A percentile compares a stretch with the other conserved stretches of the same genome.
Conservation (phyloP, 768 basidiomycete genomes). For the Neoboletus magnificus region DNA sequence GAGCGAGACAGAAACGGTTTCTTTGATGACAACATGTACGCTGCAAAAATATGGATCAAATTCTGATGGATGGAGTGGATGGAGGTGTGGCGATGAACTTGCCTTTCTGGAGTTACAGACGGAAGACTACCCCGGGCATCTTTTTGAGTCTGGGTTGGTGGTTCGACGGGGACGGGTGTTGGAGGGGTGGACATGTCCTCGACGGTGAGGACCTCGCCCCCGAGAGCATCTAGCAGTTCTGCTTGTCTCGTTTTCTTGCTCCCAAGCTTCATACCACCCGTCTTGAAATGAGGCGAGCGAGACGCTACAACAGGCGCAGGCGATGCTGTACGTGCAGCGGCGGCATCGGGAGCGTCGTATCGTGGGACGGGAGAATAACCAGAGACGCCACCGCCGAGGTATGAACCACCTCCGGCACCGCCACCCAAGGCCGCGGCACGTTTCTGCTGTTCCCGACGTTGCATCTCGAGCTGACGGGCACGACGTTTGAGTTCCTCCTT, state of each 20-base stretch:
- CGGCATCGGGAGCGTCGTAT: constrained; percentile 62
- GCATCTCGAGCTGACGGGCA: constrained; percentile 97
- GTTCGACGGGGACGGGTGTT: constrained; percentile 47
- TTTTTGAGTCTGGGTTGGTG: constrained; percentile 42
- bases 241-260: constrained; percentile 88
- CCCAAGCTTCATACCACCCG: constrained; percentile 94
- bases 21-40: constrained; percentile 83
- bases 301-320: constrained; percentile 43
- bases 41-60: constrained; percentile 37
- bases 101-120: constrained; percentile 77
- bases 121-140: constrained; percentile 65
- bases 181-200: constrained; percentile 49
- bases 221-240: constrained; percentile 84
- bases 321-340: constrained; percentile 42
- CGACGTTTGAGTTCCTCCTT: constrained; percentile 98
- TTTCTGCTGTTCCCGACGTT: constrained; percentile 89
- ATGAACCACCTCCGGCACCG: constrained; percentile 47
- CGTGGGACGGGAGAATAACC: constrained; percentile 73
- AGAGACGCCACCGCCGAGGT: constrained; percentile 62
- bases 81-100: constrained; percentile 1
- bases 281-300: constrained; percentile 85
- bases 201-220: constrained; percentile 64
- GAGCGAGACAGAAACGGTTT: constrained; percentile 75
- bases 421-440: constrained; percentile 53
- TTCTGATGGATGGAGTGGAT: background rate